A percentile compares a stretch with the other conserved stretches of the same genome.
Conservation (phyloP, 2,329 filamentous ascomycete genomes). For the Cladosporium sp. region DNA sequence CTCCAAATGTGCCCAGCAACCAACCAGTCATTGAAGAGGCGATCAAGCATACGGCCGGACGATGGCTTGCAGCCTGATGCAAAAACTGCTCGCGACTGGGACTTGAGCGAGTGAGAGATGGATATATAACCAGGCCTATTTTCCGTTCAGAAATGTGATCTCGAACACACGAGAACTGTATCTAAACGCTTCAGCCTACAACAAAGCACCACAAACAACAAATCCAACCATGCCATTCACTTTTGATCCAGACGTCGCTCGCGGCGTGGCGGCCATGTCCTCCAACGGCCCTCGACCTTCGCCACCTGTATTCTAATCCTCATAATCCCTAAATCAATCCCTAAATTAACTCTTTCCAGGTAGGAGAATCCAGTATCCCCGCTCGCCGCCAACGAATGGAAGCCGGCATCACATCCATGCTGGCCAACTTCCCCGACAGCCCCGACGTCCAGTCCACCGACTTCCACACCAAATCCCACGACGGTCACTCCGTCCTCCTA, state of each 20-base stretch:
- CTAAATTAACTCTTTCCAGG: slow-evolving; percentile 3
- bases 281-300: slow-evolving; percentile 5
- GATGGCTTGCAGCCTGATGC: too few relatives aligned
- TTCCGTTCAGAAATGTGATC: too few relatives aligned
- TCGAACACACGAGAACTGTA: too few relatives aligned
- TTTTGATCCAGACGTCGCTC: slow-evolving; percentile 16
- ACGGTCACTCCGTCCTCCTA: slow-evolving; percentile 20
- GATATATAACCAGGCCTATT: too few relatives aligned
- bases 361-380: slow-evolving; percentile 16
- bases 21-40: too few relatives aligned
- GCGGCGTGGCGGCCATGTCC: slow-evolving; percentile 13
- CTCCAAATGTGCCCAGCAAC: too few relatives aligned
- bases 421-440: slow-evolving; percentile 8
- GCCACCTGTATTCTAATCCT: slow-evolving; percentile 8
- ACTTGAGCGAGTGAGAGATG: too few relatives aligned
- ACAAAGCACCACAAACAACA: too few relatives aligned
- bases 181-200: too few relatives aligned
- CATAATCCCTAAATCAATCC: background rate
- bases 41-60: too few relatives aligned
- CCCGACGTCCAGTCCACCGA: slow-evolving; percentile 17
- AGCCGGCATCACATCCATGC: slow-evolving; percentile 12
- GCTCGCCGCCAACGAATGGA: slow-evolving; percentile 11
- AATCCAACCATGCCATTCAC: slow-evolving; percentile 17
- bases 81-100: too few relatives aligned
- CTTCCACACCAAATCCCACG: slow-evolving; percentile 16